Evolutionary conservation across 768 basidiomycete species (phyloP).

Genomic region (Hygrocybe punicea): DNA sequence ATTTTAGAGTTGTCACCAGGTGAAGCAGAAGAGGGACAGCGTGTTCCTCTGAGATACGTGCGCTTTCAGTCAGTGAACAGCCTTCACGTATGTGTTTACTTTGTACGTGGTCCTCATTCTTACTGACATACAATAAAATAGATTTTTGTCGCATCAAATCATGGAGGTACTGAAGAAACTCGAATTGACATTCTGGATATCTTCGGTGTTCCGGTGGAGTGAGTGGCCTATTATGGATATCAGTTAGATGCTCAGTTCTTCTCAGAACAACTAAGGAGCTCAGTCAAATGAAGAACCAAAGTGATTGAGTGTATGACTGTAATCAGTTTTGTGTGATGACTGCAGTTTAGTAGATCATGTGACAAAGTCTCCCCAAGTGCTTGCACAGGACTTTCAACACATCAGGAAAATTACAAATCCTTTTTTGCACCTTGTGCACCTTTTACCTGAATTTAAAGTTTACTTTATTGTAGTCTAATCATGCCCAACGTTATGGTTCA

Average conservation of each 20-base stretch:
- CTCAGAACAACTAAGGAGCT: conserved; percentile 36
- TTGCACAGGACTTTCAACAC: too few relatives aligned
- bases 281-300: conserved; percentile 29
- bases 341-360: too few relatives aligned
- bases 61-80: conserved; percentile 67
- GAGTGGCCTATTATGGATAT: conserved; percentile 23
- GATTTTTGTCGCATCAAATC: conserved; percentile 70
- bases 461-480: too few relatives aligned
- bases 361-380: too few relatives aligned
- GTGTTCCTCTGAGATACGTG: conserved; percentile 57
- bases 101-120: not conserved
- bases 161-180: conserved; percentile 60
- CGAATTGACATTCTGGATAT: conserved; percentile 67
- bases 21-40: conserved; percentile 46
- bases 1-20: conserved; percentile 50
- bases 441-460: too few relatives aligned
- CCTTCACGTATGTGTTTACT: conserved; percentile 51
- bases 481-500: too few relatives aligned
- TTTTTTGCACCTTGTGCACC: too few relatives aligned
- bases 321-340: too few relatives aligned
- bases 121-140: conserved; percentile 20
- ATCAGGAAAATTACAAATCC: too few relatives aligned
- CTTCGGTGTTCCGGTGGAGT: conserved; percentile 59
- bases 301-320: too few relatives aligned
- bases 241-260: not conserved